Conservation (phyloP, 164 flowering plant genomes). For the Stephania cephalantha region DNA sequence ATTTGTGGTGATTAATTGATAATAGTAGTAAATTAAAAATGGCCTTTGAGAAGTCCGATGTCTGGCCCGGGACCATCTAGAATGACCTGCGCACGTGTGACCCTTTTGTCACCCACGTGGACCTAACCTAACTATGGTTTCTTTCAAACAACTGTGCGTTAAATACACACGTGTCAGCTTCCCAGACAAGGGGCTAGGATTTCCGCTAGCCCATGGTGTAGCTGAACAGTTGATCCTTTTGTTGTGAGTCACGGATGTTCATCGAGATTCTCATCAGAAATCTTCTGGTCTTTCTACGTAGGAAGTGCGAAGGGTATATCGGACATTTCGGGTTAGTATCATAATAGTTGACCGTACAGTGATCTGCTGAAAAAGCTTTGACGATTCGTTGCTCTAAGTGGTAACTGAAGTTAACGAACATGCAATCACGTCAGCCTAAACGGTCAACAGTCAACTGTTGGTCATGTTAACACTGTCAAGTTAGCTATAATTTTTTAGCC, state of each 20-base stretch:
- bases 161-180: neutral
- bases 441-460: no score
- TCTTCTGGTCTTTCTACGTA: neutral
- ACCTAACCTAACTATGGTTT: neutral
- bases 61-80: neutral
- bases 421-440: no score
- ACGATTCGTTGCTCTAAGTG: neutral
- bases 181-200: neutral
- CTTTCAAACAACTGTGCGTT: neutral
- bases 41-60: conserved; percentile 5
- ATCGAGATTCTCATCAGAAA: neutral
- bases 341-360: neutral
- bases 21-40: neutral
- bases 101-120: neutral
- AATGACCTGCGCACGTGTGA: neutral
- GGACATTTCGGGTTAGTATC: neutral
- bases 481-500: no score
- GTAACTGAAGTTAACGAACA: neutral
- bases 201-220: neutral
- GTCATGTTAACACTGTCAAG: no score
- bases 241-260: neutral
- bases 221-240: neutral
- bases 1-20: no score
- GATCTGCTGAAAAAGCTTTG: neutral
- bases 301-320: neutral